Percentiles rank a stretch among this genome's conserved stretches.
Evolutionary conservation across 139 green algal genomes (phyloP).

Genomic region (Micromonas pusilla): DNA sequence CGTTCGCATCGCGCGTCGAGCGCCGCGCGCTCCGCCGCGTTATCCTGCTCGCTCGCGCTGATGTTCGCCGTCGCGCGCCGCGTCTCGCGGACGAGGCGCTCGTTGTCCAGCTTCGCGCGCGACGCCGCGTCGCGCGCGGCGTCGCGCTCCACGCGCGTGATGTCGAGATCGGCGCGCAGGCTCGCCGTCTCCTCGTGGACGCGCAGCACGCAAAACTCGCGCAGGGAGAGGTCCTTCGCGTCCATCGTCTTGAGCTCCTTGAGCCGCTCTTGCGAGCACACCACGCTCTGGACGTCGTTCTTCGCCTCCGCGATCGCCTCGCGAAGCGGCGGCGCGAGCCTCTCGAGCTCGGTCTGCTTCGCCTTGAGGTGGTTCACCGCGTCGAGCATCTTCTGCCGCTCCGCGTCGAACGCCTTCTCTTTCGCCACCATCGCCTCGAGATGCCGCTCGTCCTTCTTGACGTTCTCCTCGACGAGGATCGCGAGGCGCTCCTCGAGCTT

Average conservation of each 20-base stretch:
- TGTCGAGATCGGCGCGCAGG: neutral
- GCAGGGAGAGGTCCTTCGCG: neutral
- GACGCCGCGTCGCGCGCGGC: neutral
- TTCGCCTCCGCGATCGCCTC: neutral
- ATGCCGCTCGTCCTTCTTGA: neutral
- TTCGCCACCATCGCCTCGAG: neutral
- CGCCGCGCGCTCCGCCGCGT: neutral
- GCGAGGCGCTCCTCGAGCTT: neutral
- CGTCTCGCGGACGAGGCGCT: neutral
- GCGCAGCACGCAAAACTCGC: neutral
- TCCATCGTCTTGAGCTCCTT: neutral
- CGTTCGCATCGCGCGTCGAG: constrained; percentile 1
- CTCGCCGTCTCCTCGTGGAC: neutral
- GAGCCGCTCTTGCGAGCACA: neutral
- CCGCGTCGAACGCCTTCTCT: neutral
- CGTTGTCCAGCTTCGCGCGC: neutral
- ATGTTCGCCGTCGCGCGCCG: neutral
- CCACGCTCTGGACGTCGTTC: neutral
- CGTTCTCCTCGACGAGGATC: neutral
- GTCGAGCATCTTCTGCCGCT: neutral
- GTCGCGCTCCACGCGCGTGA: neutral
- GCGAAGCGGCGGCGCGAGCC: neutral
- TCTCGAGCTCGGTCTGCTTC: neutral
- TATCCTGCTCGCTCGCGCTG: neutral
- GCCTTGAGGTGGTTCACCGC: neutral